Conservation (phyloP, 2,329 filamentous ascomycete genomes). For the Leptographium radiaticola region DNA sequence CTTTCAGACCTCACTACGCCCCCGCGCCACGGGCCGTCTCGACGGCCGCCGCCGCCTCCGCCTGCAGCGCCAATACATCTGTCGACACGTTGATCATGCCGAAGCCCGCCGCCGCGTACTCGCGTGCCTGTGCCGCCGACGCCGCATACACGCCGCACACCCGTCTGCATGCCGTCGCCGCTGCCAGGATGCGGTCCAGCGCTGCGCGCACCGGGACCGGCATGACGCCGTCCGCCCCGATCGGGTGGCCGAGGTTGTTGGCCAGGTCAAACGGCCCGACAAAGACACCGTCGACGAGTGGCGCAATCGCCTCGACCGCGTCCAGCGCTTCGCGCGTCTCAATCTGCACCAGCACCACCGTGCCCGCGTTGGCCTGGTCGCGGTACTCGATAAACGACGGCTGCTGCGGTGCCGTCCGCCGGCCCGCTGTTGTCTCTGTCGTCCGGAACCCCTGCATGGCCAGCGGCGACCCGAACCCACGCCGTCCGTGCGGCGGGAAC, state of each 20-base stretch:
- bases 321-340: conserved; percentile 52
- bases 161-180: conserved; percentile 49
- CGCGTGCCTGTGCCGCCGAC: conserved; percentile 40
- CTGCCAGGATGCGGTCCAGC: conserved; percentile 42
- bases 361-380: conserved; percentile 39
- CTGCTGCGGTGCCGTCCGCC: conserved; percentile 16
- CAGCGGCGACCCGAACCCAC: conserved; percentile 44
- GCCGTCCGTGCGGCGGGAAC: conserved; percentile 39
- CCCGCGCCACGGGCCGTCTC: conserved; percentile 28
- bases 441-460: conserved; percentile 33
- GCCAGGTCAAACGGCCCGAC: conserved; percentile 55
- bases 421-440: background rate
- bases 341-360: conserved; percentile 55
- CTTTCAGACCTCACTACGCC: background rate
- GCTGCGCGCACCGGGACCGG: conserved; percentile 45
- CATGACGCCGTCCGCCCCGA: conserved; percentile 43
- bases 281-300: conserved; percentile 49
- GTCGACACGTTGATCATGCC: conserved; percentile 48
- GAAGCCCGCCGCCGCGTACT: conserved; percentile 42
- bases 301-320: conserved; percentile 48
- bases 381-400: conserved; percentile 42
- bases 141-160: conserved; percentile 51
- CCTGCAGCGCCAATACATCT: conserved; percentile 39
- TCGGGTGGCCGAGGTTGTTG: conserved; percentile 48
- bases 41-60: conserved; percentile 31